These are phyloP conservation scores for Penicillium malachiteum DNA, from an alignment of 495 filamentous ascomycete genomes.

Conservation along the genomic window DNA sequence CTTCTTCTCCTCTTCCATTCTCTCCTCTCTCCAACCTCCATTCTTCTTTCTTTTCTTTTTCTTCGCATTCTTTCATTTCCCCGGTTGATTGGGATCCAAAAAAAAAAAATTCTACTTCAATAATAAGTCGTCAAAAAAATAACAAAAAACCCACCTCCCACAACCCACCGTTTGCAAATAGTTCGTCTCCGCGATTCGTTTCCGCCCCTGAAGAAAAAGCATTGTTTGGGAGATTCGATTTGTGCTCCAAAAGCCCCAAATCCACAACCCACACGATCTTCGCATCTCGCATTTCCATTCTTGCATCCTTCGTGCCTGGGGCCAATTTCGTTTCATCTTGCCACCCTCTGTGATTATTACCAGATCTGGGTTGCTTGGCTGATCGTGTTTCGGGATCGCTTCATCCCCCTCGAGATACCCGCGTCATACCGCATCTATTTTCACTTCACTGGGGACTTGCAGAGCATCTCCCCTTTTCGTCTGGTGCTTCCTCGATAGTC, in stretches of 20 bases:
- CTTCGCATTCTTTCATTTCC: constrained; percentile 38
- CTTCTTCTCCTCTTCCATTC: constrained; percentile 13
- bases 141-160: background rate
- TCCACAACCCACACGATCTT: constrained; percentile 1
- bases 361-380: constrained; percentile 6
- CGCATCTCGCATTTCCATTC: background rate
- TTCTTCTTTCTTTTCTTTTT: constrained; percentile 26
- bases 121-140: constrained; percentile 24
- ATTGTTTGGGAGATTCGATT: constrained; percentile 21
- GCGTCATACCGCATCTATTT: constrained; percentile 18
- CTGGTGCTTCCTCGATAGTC: constrained; percentile 14
- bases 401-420: constrained; percentile 7
- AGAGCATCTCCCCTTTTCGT: constrained; percentile 43
- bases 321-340: constrained; percentile 3
- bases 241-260: background rate
- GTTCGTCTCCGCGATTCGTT: constrained; percentile 23
- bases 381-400: constrained; percentile 16
- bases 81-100: constrained; percentile 12
- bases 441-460: constrained; percentile 33
- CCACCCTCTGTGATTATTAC: constrained; percentile 1
- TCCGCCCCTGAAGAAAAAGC: constrained; percentile 30
- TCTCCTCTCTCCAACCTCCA: constrained; percentile 12
- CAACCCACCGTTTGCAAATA: constrained; percentile 20
- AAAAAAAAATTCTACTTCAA: constrained; percentile 13
- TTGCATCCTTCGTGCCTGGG: constrained; percentile 3